phyloP scores from a whole-genome alignment of 306 rosid species.

The Geum urbanum region DNA sequence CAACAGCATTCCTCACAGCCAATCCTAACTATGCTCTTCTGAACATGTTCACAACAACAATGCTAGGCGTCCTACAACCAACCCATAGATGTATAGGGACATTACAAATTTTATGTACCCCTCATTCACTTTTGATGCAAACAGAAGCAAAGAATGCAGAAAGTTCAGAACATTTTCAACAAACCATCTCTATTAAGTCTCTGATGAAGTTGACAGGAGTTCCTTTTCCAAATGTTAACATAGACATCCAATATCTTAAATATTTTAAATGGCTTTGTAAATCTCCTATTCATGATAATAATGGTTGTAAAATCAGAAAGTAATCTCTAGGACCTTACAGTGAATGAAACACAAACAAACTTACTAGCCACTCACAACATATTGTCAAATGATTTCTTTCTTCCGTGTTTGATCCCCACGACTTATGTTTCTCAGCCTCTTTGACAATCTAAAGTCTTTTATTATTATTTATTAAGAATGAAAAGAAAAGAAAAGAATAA shows the following conservation, averaged over 20 bases:
- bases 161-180: background rate
- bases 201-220: too few relatives aligned
- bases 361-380: background rate
- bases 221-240: too few relatives aligned
- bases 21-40: background rate
- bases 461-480: too few relatives aligned
- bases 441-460: too few relatives aligned
- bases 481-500: too few relatives aligned
- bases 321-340: background rate
- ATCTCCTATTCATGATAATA: background rate
- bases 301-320: background rate
- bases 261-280: too few relatives aligned
- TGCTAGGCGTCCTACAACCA: background rate
- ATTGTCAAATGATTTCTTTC: background rate
- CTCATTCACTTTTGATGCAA: background rate
- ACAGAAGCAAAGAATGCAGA: background rate
- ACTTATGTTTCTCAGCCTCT: too few relatives aligned
- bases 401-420: too few relatives aligned
- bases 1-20: background rate
- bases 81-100: background rate
- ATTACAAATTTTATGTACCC: background rate
- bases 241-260: too few relatives aligned
- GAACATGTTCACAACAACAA: background rate
- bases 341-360: background rate
- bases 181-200: too few relatives aligned